These are phyloP conservation scores for Striga asiatica DNA, from an alignment of 257 asterid species.

Conservation along the genomic window DNA sequence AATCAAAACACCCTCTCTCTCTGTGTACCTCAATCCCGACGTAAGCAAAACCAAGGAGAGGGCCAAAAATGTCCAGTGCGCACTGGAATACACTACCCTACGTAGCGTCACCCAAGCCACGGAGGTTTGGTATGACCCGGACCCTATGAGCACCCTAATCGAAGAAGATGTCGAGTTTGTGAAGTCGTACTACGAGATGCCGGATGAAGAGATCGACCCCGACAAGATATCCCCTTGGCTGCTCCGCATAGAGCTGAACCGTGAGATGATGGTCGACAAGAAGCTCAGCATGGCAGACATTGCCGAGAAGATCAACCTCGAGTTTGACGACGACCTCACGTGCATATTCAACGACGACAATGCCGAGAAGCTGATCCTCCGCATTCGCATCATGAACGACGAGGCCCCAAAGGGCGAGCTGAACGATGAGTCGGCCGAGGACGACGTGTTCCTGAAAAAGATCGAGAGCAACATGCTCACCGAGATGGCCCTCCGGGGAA, in stretches of 20 bases:
- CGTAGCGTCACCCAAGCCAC: constrained; percentile 97
- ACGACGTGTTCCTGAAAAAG: constrained; percentile 94
- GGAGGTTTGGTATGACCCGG: constrained; percentile 99
- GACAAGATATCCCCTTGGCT: constrained; percentile 97
- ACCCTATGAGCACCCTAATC: constrained; percentile 82
- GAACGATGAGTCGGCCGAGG: constrained; percentile 88
- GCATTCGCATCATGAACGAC: constrained; percentile 96
- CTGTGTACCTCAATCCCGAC: constrained; percentile 80
- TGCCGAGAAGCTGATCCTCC: constrained; percentile 93
- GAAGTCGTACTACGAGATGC: constrained; percentile 93
- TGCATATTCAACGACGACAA: constrained; percentile 95
- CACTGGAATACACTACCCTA: constrained; percentile 86
- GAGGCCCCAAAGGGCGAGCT: constrained; percentile 94
- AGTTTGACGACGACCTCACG: constrained; percentile 84
- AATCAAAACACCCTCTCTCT: constrained; percentile 94
- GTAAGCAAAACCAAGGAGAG: constrained; percentile 75
- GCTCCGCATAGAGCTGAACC: constrained; percentile 88
- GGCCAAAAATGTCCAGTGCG: constrained; percentile 96
- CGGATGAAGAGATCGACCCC: constrained; percentile 95
- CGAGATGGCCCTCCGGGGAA: constrained; percentile 97
- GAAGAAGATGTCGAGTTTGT: constrained; percentile 93
- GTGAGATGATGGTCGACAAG: constrained; percentile 99
- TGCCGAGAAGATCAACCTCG: constrained; percentile 90
- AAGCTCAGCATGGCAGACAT: constrained; percentile 98
- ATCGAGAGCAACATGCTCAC: constrained; percentile 97